Base-by-base conservation (phyloP, 768 basidiomycete species). In the Amyloporia xantha region DNA sequence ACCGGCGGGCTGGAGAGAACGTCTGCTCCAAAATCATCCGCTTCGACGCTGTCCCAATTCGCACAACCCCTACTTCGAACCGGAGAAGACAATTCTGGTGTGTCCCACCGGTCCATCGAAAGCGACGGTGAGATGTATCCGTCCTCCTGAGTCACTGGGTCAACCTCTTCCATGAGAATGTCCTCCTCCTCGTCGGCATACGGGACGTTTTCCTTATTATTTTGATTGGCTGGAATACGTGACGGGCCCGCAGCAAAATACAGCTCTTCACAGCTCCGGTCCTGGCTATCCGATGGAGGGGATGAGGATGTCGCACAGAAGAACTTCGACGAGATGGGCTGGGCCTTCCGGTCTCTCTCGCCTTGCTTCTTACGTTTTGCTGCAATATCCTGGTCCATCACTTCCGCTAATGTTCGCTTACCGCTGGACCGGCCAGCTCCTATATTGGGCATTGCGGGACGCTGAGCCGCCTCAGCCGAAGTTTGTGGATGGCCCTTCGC, bases 101-200 rank as follows among this genome's bases (percentile, higher is more conserved):
- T 82, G 52, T 70, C 70, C 51, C 65, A 66, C 43, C 72, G 73
- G 53, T 62, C 58, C 54, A 73, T 69, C 20, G 79, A 79, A 41
- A 76, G 67, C 7, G 77, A 67, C 13, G 86, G 87, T n/a, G 88
- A 88, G 46, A 86, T 71, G 64, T 91, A 91, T 13, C 89, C 88
- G 52, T 86, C 86, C 60, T 91, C 89, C 66, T 88, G 88, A 59
- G 73, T 71, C 13, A 87, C 78, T 9, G 56, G 59, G 44, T 78
- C 71, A 27, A 61, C 56, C 40, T 51, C 58, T 21, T 71, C 62
- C 49, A 68, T 62, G 44, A 70, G 66, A 19, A 57, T 57, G 36
- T 67, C 67, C 28, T 67, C 68, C 33, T 67, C 65, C 54, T 45
- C 68, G 51, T 63, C 50, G 13, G 59, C 57, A 45, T 42, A 54